phyloP scores from a whole-genome alignment of 2,329 filamentous ascomycete genomes.

The Cadophora sp. region DNA sequence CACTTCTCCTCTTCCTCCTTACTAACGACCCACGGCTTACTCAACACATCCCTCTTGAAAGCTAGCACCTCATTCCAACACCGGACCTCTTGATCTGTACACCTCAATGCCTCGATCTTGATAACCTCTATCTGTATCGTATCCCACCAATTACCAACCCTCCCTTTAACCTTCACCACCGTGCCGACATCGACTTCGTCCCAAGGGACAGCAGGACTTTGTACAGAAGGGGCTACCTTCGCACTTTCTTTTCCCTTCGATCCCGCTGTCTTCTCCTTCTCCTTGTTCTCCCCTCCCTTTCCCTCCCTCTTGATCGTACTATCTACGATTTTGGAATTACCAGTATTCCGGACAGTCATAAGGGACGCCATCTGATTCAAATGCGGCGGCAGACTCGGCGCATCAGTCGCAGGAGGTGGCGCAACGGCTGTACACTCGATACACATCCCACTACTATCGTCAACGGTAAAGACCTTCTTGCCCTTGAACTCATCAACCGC shows the following conservation, averaged over 20 bases:
- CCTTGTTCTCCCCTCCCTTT: not conserved
- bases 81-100: conserved; percentile 62
- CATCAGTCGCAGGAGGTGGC: conserved; percentile 18
- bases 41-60: conserved; percentile 59
- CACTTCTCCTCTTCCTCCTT: conserved; percentile 57
- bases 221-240: conserved; percentile 62
- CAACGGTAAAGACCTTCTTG: conserved; percentile 62
- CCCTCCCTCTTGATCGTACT: not conserved
- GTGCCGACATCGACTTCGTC: conserved; percentile 55
- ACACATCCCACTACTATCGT: conserved; percentile 68
- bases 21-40: conserved; percentile 61
- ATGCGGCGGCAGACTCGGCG: conserved; percentile 15
- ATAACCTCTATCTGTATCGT: conserved; percentile 59
- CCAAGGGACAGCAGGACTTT: conserved; percentile 37
- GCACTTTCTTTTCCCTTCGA: conserved; percentile 45
- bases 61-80: conserved; percentile 63
- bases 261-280: conserved; percentile 36
- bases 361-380: conserved; percentile 23
- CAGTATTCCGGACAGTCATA: not conserved
- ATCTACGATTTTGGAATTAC: not conserved
- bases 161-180: conserved; percentile 64
- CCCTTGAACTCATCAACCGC: conserved; percentile 59
- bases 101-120: conserved; percentile 54
- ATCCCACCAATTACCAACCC: conserved; percentile 54
- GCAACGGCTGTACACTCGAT: conserved; percentile 52